Percentiles rank a stretch among this genome's conserved stretches.
Conservation (phyloP, 495 filamentous ascomycete species). For the Podospora bellae-mahoneyi region DNA sequence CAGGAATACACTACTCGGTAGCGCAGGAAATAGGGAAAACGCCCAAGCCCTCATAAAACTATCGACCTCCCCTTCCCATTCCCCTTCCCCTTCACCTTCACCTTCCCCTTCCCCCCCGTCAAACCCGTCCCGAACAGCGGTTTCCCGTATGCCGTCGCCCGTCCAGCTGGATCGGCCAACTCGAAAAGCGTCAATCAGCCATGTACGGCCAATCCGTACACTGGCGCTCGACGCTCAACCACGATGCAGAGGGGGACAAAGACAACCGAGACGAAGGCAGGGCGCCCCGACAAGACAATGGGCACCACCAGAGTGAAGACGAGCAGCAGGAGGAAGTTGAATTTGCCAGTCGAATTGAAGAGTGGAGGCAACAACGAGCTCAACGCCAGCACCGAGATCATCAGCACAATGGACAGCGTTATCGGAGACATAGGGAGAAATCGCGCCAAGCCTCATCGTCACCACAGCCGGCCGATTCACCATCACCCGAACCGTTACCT, state of each 20-base stretch:
- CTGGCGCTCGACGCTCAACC: neutral
- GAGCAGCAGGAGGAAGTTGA: neutral
- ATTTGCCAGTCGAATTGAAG: neutral
- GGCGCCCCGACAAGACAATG: constrained; percentile 4
- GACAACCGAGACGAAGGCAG: constrained; percentile 12
- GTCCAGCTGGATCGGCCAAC: constrained; percentile 9
- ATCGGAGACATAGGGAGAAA: neutral
- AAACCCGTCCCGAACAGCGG: neutral
- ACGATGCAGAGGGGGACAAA: neutral
- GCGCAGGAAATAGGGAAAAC: neutral
- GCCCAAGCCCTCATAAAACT: constrained; percentile 1
- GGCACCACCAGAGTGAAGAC: neutral
- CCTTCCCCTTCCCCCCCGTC: neutral
- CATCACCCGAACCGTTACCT: neutral
- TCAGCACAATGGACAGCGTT: constrained; percentile 2
- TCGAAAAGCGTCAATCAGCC: neutral
- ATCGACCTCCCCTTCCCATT: neutral
- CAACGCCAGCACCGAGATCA: constrained; percentile 7
- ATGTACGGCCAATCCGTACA: constrained; percentile 9
- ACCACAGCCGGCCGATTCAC: neutral
- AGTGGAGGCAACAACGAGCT: neutral
- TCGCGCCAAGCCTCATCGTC: constrained; percentile 3
- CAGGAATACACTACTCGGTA: neutral
- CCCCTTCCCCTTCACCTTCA: neutral
- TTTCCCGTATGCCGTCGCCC: constrained; percentile 11